These are phyloP conservation scores for Gracilariopsis chorda DNA, from an alignment of 23 red algal genomes.

Conservation along the genomic window DNA sequence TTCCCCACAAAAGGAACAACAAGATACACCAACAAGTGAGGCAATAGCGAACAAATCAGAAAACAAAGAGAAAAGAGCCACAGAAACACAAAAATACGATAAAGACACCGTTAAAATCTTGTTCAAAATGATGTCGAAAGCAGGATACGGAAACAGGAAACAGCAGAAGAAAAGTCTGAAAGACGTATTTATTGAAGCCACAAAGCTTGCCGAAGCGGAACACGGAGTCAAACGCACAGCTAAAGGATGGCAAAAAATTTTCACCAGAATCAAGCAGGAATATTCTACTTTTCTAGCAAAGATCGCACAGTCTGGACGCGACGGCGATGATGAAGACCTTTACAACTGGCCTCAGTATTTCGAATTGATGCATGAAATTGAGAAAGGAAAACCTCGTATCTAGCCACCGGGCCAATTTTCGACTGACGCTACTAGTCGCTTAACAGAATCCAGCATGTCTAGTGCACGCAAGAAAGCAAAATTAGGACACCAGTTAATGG, in stretches of 20 bases:
- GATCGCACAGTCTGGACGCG: neutral
- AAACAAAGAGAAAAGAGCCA: too few species aligned
- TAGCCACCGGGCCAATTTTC: neutral
- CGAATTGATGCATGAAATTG: conserved; percentile 16
- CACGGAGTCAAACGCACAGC: neutral
- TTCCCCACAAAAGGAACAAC: too few species aligned
- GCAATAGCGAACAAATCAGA: too few species aligned
- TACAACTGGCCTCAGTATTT: conserved; percentile 36
- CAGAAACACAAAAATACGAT: too few species aligned
- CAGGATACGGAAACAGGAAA: neutral
- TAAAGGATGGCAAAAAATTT: conserved; percentile 12
- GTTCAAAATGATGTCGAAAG: conserved; percentile 14
- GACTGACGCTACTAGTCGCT: too few species aligned
- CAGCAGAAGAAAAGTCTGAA: conserved; percentile 18
- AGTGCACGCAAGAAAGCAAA: too few species aligned
- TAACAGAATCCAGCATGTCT: too few species aligned
- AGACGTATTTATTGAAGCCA: neutral
- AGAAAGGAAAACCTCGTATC: neutral
- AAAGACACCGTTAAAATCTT: neutral
- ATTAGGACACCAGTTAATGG: too few species aligned
- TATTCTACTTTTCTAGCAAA: neutral
- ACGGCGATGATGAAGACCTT: neutral
- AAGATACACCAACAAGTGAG: too few species aligned
- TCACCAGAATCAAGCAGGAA: neutral
- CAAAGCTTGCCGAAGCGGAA: neutral